These are phyloP conservation scores for Castanospermum australe DNA, from an alignment of 306 rosid species.

Conservation along the genomic window DNA sequence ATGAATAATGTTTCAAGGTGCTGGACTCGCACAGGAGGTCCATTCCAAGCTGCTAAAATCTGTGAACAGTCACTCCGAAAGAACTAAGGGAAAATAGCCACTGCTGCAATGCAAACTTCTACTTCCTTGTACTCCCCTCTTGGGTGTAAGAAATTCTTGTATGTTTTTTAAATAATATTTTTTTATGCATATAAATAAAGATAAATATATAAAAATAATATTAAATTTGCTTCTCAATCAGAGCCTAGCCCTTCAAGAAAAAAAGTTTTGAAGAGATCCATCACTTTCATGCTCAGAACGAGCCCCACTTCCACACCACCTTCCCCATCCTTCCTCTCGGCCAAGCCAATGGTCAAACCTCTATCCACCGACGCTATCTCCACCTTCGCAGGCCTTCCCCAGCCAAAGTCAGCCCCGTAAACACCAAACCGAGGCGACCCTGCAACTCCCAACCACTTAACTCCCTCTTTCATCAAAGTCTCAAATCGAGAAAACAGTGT, in stretches of 20 bases:
- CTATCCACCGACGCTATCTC: constrained; percentile 32
- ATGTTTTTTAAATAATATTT: too few relatives aligned
- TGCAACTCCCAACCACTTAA: constrained; percentile 7
- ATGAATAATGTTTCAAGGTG: too few relatives aligned
- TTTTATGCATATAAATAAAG: too few relatives aligned
- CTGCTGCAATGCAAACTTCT: too few relatives aligned
- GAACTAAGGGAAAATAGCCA: too few relatives aligned
- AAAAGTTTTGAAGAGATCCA: not conserved
- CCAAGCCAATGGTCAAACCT: constrained; percentile 26
- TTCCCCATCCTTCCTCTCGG: constrained; percentile 25
- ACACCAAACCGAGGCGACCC: constrained; percentile 50
- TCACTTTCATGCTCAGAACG: not conserved
- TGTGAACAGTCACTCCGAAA: too few relatives aligned
- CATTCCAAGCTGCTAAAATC: too few relatives aligned
- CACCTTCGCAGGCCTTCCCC: constrained; percentile 50
- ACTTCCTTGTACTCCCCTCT: too few relatives aligned
- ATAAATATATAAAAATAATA: too few relatives aligned
- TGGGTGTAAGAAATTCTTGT: too few relatives aligned
- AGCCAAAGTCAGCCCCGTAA: constrained; percentile 47
- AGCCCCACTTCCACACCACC: constrained; percentile 41
- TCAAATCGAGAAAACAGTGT: fast-evolving
- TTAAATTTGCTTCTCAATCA: too few relatives aligned
- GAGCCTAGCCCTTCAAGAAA: constrained; percentile 14
- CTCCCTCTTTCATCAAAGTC: not conserved
- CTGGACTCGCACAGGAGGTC: too few relatives aligned